A percentile compares a stretch with the other conserved stretches of the same genome.
phyloP scores from a whole-genome alignment of 1,284 basidiomycete species.

The Ceratobasidium sp. region DNA sequence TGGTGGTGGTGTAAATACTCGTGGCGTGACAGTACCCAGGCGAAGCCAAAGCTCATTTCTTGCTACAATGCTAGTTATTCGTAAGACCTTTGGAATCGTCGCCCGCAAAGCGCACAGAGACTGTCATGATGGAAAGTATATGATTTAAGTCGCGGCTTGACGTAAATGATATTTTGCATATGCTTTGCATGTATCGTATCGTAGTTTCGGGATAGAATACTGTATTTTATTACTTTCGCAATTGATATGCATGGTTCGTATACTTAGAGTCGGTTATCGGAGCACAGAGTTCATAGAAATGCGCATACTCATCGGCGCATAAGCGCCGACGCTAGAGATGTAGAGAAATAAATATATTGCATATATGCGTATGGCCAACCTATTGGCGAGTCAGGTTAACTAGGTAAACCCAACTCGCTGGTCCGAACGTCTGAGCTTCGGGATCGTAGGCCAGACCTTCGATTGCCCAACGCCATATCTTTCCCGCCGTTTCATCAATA shows the following conservation, averaged over 20 bases:
- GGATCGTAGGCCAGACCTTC: slow-evolving; percentile 44
- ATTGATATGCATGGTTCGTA: too few species aligned
- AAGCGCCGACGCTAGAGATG: too few species aligned
- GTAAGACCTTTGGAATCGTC: not conserved
- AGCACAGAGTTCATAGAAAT: too few species aligned
- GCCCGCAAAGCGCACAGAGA: not conserved
- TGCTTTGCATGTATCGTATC: too few species aligned
- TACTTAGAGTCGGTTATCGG: too few species aligned
- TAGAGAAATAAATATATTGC: not conserved
- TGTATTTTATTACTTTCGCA: too few species aligned
- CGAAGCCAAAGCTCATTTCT: slow-evolving; percentile 14
- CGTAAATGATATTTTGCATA: too few species aligned
- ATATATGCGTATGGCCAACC: not conserved
- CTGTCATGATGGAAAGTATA: too few species aligned
- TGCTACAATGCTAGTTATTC: slow-evolving; percentile 33
- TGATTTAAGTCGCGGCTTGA: too few species aligned
- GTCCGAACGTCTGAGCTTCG: slow-evolving; percentile 19
- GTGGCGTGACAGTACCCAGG: slow-evolving; percentile 47
- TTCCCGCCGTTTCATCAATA: not conserved
- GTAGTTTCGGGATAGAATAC: too few species aligned
- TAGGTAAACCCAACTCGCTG: slow-evolving; percentile 19
- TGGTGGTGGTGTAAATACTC: slow-evolving; percentile 52
- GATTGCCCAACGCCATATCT: slow-evolving; percentile 48
- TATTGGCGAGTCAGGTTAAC: slow-evolving; percentile 20
- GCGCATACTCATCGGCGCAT: too few species aligned